Percentiles rank a stretch among this genome's conserved stretches.
Conservation (phyloP, 2,329 filamentous ascomycete species). For the Colletotrichum ledebouriae region DNA sequence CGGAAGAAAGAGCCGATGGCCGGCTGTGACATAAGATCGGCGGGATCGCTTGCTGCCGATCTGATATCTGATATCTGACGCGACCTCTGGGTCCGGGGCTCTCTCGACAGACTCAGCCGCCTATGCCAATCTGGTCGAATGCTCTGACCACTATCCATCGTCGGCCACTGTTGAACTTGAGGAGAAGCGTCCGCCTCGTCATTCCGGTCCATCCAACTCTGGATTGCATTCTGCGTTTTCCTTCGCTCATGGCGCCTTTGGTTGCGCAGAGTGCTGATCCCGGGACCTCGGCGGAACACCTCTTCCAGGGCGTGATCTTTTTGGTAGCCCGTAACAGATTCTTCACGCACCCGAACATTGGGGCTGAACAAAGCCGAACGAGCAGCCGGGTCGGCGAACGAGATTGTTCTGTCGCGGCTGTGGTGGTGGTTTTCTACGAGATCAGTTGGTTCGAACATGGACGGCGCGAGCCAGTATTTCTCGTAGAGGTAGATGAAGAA, state of each 20-base stretch:
- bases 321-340: slow-evolving; percentile 88
- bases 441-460: slow-evolving; percentile 86
- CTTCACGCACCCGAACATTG: slow-evolving; percentile 79
- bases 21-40: slow-evolving; percentile 66
- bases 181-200: slow-evolving; percentile 64
- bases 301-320: slow-evolving; percentile 93
- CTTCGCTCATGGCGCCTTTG: slow-evolving; percentile 74
- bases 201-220: slow-evolving; percentile 88
- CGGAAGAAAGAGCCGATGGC: slow-evolving; percentile 40
- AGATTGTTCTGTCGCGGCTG: slow-evolving; percentile 62
- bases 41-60: slow-evolving; percentile 74
- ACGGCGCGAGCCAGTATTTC: slow-evolving; percentile 79
- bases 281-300: slow-evolving; percentile 83
- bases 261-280: slow-evolving; percentile 71
- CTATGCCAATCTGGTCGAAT: slow-evolving; percentile 61
- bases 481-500: slow-evolving; percentile 92
- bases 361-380: slow-evolving; percentile 80
- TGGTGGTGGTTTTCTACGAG: slow-evolving; percentile 79
- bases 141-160: slow-evolving; percentile 58
- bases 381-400: slow-evolving; percentile 69
- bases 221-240: slow-evolving; percentile 85
- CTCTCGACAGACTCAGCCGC: slow-evolving; percentile 66
- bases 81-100: slow-evolving; percentile 59
- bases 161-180: slow-evolving; percentile 63
- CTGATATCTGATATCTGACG: slow-evolving; percentile 68